Percentiles rank a stretch among this genome's conserved stretches.
These are phyloP conservation scores for Melanopsichium pennsylvanicum DNA, from an alignment of 1,284 basidiomycete genomes.

Conservation along the genomic window DNA sequence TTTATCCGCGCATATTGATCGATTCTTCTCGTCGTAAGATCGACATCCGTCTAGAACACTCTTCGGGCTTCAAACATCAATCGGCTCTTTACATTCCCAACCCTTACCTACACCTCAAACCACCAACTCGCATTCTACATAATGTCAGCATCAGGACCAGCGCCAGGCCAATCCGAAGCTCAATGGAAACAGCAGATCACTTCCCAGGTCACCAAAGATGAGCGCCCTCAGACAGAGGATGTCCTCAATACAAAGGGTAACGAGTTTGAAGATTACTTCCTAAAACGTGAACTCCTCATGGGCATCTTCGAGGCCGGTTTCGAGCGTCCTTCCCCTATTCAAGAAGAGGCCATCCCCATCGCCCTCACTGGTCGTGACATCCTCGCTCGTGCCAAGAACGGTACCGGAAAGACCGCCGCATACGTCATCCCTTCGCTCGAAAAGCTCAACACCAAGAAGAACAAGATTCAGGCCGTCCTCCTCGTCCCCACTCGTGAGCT, in stretches of 20 bases:
- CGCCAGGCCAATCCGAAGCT: slow-evolving; percentile 53
- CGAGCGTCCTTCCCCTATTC: slow-evolving; percentile 94
- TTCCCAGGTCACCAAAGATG: slow-evolving; percentile 50
- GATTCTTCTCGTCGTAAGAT: background rate
- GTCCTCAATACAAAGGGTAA: slow-evolving; percentile 65
- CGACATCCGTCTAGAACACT: background rate
- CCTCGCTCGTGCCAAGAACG: slow-evolving; percentile 75
- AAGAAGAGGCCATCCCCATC: slow-evolving; percentile 80
- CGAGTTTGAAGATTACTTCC: slow-evolving; percentile 65
- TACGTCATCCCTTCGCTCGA: slow-evolving; percentile 97
- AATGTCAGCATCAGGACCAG: slow-evolving; percentile 56
- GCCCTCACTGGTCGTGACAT: slow-evolving; percentile 73
- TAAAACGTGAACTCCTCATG: slow-evolving; percentile 66
- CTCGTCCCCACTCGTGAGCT: slow-evolving; percentile 65
- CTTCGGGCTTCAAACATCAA: background rate
- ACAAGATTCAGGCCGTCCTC: slow-evolving; percentile 81
- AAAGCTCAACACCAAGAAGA: slow-evolving; percentile 83
- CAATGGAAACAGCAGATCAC: slow-evolving; percentile 53
- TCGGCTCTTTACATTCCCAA: slow-evolving; percentile 2
- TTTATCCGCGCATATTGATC: background rate
- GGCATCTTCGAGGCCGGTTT: slow-evolving; percentile 70
- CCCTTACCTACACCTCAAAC: background rate
- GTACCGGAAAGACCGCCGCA: slow-evolving; percentile 82
- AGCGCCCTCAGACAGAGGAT: slow-evolving; percentile 65
- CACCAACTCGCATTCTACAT: slow-evolving; percentile 3